phyloP scores from a whole-genome alignment of 139 green algal genomes.

The Chara braunii region DNA sequence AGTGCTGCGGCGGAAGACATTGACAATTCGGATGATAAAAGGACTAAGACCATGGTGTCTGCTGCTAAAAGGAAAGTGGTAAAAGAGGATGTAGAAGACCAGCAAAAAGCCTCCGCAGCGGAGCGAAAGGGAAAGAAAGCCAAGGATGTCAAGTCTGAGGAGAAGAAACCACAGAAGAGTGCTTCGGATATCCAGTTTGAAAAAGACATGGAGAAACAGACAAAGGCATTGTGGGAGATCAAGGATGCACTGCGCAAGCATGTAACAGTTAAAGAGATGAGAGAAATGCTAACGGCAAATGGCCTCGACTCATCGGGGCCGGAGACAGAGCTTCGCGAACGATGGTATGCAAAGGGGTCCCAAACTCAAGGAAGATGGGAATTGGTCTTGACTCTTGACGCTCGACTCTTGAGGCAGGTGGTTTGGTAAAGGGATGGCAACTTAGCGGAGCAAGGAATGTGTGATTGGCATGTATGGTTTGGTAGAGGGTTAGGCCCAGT shows the following conservation, averaged over 20 bases:
- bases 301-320: conserved; percentile 15
- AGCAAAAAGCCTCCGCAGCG: neutral
- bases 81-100: conserved; percentile 11
- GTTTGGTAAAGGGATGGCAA: no score
- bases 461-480: no score
- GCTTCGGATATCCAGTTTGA: neutral
- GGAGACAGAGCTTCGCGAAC: conserved; percentile 20
- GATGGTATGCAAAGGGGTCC: conserved; percentile 6
- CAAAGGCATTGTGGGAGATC: conserved; percentile 12
- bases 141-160: neutral
- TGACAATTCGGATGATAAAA: no score
- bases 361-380: no score
- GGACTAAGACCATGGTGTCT: no score
- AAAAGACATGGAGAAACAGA: conserved; percentile 26
- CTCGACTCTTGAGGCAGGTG: no score
- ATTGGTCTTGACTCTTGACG: no score
- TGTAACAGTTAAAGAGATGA: neutral
- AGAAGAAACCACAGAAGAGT: conserved; percentile 3
- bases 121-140: conserved; percentile 13
- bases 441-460: no score
- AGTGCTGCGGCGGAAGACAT: no score
- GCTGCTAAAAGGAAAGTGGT: conserved; percentile 2
- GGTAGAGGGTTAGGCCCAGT: no score
- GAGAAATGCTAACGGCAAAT: conserved; percentile 30
- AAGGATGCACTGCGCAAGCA: conserved; percentile 18